phyloP scores from a whole-genome alignment of 495 filamentous ascomycete species.

The Penicillium argentinense region DNA sequence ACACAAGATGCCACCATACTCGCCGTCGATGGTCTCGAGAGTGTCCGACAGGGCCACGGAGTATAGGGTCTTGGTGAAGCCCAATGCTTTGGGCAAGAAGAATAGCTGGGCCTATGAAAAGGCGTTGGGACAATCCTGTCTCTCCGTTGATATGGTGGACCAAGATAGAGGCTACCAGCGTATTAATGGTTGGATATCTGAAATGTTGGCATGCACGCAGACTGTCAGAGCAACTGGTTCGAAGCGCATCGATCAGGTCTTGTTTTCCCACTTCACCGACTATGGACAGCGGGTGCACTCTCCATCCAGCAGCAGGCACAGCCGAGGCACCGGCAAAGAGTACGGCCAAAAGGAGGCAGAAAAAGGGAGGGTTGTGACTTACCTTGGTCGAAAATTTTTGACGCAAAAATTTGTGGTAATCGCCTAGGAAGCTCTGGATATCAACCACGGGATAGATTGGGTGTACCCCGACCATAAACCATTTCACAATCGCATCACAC shows the following conservation, averaged over 20 bases:
- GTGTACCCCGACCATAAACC: slow-evolving; percentile 13
- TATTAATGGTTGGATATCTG: slow-evolving; percentile 23
- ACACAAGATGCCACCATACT: slow-evolving; percentile 27
- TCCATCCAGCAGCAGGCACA: slow-evolving; percentile 6
- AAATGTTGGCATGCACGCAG: slow-evolving; percentile 12
- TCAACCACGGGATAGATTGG: slow-evolving; percentile 19
- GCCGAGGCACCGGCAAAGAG: slow-evolving; percentile 15
- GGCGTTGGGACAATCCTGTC: neutral
- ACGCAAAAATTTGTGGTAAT: slow-evolving; percentile 22
- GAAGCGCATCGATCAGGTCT: slow-evolving; percentile 7
- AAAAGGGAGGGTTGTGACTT: slow-evolving; percentile 17
- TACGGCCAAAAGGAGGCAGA: slow-evolving; percentile 19
- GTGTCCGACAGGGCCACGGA: neutral
- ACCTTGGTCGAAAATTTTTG: slow-evolving; percentile 11
- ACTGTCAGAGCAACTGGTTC: slow-evolving; percentile 5
- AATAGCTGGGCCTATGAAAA: slow-evolving; percentile 8
- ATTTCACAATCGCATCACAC: slow-evolving; percentile 6
- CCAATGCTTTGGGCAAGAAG: slow-evolving; percentile 24
- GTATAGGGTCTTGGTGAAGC: slow-evolving; percentile 11
- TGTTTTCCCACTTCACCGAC: too few species aligned
- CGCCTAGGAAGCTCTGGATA: slow-evolving; percentile 4
- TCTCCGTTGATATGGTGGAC: slow-evolving; percentile 2
- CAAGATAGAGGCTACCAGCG: slow-evolving; percentile 15
- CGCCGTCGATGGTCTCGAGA: slow-evolving; percentile 9
- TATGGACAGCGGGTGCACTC: too few species aligned